A percentile compares a stretch with the other conserved stretches of the same genome.
These are phyloP conservation scores for Meira miltonrushii DNA, from an alignment of 1,284 basidiomycete genomes.

Conservation along the genomic window DNA sequence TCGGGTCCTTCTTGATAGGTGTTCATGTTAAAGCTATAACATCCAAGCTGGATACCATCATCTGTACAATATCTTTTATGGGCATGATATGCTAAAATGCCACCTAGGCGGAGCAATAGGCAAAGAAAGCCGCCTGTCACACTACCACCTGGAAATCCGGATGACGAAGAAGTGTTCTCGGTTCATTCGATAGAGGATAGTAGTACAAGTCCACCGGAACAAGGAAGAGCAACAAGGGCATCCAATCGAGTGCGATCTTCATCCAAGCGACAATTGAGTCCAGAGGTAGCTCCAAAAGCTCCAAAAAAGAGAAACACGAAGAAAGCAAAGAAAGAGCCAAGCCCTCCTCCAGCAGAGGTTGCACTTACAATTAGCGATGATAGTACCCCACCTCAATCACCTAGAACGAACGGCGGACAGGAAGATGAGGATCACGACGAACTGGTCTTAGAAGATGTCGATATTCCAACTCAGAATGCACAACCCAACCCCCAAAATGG, in stretches of 20 bases:
- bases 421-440: slow-evolving; percentile 28
- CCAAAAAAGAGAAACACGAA: neutral
- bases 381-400: too few species aligned
- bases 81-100: neutral
- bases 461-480: neutral
- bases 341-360: neutral
- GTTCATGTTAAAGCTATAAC: too few species aligned
- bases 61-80: too few species aligned
- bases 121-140: neutral
- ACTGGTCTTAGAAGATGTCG: slow-evolving; percentile 32
- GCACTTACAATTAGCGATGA: slow-evolving; percentile 6
- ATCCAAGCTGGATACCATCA: too few species aligned
- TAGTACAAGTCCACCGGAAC: neutral
- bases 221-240: neutral
- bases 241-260: neutral
- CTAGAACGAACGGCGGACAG: neutral
- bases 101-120: neutral
- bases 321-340: neutral
- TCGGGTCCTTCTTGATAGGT: too few species aligned
- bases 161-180: slow-evolving; percentile 8
- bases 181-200: slow-evolving; percentile 4
- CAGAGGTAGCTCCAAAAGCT: neutral
- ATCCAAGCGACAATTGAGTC: neutral
- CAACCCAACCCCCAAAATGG: neutral
- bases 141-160: neutral